phyloP scores from a whole-genome alignment of 768 basidiomycete genomes.

The Sporobolomyces phaffii region DNA sequence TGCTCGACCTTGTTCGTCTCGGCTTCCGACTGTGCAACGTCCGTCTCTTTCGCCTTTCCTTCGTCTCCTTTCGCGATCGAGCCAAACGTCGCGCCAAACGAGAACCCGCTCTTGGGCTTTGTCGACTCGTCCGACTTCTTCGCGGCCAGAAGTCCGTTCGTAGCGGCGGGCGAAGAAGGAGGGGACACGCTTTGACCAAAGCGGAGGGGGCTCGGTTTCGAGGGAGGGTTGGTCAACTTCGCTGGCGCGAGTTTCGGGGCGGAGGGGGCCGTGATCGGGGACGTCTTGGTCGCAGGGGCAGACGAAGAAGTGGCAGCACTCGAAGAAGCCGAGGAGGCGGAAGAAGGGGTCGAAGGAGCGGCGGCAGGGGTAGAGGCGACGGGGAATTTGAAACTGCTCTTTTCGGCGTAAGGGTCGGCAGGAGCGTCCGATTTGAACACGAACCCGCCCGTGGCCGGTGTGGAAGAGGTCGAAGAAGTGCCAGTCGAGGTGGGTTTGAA shows the following conservation, averaged over 20 bases:
- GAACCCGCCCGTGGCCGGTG: constrained; percentile 28
- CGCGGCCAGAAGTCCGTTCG: not conserved
- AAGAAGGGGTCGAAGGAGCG: not conserved
- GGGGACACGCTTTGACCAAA: constrained; percentile 34
- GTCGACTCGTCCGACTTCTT: not conserved
- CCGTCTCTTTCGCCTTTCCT: constrained; percentile 33
- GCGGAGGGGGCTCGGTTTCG: constrained; percentile 33
- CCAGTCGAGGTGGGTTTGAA: not conserved
- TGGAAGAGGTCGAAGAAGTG: not conserved
- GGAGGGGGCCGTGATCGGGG: constrained; percentile 14
- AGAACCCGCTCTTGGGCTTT: constrained; percentile 20
- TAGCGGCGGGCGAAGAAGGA: constrained; percentile 5
- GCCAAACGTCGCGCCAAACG: constrained; percentile 39
- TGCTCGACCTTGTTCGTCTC: not conserved
- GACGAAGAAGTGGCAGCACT: not conserved
- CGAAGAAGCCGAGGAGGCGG: not conserved
- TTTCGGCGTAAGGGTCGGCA: constrained; percentile 19
- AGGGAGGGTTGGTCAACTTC: constrained; percentile 31
- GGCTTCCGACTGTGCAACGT: constrained; percentile 25
- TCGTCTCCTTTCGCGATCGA: constrained; percentile 45
- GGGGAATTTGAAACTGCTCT: constrained; percentile 35
- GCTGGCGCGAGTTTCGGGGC: constrained; percentile 32
- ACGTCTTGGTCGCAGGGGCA: not conserved
- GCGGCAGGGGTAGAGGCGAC: not conserved
- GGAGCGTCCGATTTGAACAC: constrained; percentile 27